Conservation (phyloP, 345 rosid genomes). For the Psidium guajava region DNA sequence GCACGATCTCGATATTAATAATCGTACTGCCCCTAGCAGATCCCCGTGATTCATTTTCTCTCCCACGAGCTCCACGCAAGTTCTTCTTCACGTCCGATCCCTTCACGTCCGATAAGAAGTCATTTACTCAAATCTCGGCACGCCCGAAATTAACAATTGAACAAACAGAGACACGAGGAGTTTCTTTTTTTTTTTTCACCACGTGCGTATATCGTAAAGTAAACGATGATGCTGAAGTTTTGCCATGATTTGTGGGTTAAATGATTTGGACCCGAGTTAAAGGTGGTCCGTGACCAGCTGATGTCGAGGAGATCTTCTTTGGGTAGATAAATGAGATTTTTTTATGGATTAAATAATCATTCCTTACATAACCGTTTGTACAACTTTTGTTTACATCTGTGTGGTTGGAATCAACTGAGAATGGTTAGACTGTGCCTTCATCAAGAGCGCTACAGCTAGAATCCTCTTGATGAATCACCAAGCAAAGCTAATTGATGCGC, state of each 20-base stretch:
- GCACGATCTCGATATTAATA: background rate
- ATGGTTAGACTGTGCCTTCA: background rate
- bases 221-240: background rate
- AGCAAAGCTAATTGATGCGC: background rate
- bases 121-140: background rate
- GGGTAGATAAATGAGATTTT: too few relatives aligned
- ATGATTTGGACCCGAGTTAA: background rate
- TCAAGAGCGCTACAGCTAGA: background rate
- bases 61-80: background rate
- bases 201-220: background rate
- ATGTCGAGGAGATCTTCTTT: background rate
- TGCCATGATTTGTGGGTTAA: background rate
- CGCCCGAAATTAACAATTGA: background rate
- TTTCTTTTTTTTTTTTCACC: too few relatives aligned
- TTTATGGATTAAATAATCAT: too few relatives aligned
- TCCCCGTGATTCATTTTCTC: background rate
- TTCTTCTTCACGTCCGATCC: background rate
- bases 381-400: background rate
- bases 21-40: background rate
- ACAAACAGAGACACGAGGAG: too few relatives aligned
- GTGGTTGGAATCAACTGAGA: background rate
- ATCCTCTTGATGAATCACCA: background rate
- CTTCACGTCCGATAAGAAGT: background rate
- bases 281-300: background rate
- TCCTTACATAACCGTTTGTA: background rate